Evolutionary conservation across 2,329 filamentous ascomycete species (phyloP).

Genomic region (Pleoardoris graminearum): DNA sequence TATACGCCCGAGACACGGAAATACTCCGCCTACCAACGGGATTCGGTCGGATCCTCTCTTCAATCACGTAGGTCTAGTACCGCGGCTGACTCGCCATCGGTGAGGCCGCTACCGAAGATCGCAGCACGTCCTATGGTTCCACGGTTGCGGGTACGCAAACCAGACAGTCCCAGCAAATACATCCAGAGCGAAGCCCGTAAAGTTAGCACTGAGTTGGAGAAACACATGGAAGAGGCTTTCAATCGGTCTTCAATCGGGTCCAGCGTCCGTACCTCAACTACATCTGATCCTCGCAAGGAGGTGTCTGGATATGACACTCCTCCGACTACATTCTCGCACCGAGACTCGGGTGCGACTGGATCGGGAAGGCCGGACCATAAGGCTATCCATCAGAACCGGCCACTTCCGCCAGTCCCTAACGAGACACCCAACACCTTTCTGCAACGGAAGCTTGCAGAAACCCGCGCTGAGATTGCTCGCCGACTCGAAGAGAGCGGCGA

Average conservation of each 20-base stretch:
- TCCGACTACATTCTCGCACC: slow-evolving; percentile 53
- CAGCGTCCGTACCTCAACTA: slow-evolving; percentile 51
- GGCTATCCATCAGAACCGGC: slow-evolving; percentile 44
- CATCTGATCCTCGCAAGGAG: slow-evolving; percentile 41
- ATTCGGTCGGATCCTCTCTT: slow-evolving; percentile 27
- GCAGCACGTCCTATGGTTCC: slow-evolving; percentile 29
- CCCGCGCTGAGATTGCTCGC: slow-evolving; percentile 60
- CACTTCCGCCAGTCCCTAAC: slow-evolving; percentile 50
- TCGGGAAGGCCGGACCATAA: slow-evolving; percentile 32
- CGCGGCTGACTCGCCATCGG: slow-evolving; percentile 27
- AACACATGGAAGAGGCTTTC: slow-evolving; percentile 91
- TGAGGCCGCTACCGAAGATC: slow-evolving; percentile 34
- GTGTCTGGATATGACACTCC: slow-evolving; percentile 56
- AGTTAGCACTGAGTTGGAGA: slow-evolving; percentile 81
- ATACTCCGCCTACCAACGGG: slow-evolving; percentile 28
- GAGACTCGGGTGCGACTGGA: slow-evolving; percentile 39
- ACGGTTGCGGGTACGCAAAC: slow-evolving; percentile 42
- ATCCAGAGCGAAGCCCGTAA: slow-evolving; percentile 80
- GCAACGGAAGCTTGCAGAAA: slow-evolving; percentile 60
- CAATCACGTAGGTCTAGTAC: slow-evolving; percentile 27
- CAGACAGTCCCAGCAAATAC: slow-evolving; percentile 53
- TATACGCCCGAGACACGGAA: slow-evolving; percentile 38
- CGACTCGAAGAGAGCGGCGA: slow-evolving; percentile 53
- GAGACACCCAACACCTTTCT: slow-evolving; percentile 58
- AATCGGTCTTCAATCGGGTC: slow-evolving; percentile 66